phyloP scores from a whole-genome alignment of 345 rosid genomes.

The Eucalyptus marginata region DNA sequence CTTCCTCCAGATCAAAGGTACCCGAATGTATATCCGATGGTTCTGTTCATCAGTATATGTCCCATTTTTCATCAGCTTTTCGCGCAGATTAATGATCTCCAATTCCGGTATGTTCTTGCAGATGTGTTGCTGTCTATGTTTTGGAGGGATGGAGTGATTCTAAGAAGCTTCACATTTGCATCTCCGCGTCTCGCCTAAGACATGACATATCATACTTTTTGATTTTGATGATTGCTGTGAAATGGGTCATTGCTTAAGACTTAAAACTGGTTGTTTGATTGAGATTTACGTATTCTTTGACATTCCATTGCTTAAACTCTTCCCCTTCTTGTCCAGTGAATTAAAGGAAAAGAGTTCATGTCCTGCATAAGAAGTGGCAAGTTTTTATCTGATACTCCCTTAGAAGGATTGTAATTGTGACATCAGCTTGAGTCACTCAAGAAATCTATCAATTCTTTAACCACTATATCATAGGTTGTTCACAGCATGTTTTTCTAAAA shows the following conservation, averaged over 20 bases:
- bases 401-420: background rate
- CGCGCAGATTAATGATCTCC: background rate
- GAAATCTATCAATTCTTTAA: background rate
- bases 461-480: background rate
- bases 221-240: background rate
- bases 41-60: background rate
- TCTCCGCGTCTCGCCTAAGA: background rate
- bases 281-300: background rate
- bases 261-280: background rate
- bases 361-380: background rate
- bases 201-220: background rate
- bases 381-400: background rate
- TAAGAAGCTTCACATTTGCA: background rate
- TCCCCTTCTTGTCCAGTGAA: background rate
- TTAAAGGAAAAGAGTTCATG: background rate
- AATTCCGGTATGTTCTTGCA: background rate
- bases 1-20: conserved; percentile 15
- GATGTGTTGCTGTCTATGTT: conserved; percentile 15
- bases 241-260: background rate
- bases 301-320: background rate
- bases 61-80: background rate
- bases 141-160: background rate
- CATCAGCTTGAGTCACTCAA: background rate
- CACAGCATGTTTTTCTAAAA: background rate
- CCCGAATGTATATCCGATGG: background rate